phyloP scores from a whole-genome alignment of 345 rosid species.

The Bruguiera parviflora region DNA sequence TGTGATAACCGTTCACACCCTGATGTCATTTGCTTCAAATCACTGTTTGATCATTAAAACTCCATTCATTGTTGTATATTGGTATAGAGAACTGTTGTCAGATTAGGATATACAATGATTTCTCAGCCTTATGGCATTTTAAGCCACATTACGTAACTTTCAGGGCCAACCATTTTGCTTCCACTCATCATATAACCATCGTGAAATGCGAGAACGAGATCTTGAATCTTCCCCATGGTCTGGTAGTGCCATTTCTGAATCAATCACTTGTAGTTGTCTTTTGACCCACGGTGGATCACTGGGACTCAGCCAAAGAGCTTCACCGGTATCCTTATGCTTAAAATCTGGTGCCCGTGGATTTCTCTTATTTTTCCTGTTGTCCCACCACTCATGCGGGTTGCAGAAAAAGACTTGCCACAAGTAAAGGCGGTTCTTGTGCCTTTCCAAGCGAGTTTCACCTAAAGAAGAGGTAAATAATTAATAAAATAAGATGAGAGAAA shows the following conservation, averaged over 20 bases:
- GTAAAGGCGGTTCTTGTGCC: constrained; percentile 25
- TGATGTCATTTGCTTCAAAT: too few species aligned
- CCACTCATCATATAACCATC: constrained; percentile 44
- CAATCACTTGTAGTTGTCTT: constrained; percentile 54
- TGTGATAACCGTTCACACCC: too few species aligned
- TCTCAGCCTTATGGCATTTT: not conserved
- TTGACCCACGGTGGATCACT: constrained; percentile 63
- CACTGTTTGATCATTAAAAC: too few species aligned
- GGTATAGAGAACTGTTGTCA: too few species aligned
- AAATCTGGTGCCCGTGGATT: constrained; percentile 60
- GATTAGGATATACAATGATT: too few species aligned
- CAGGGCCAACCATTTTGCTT: not conserved
- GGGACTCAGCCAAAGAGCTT: constrained; percentile 59
- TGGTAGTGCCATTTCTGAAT: constrained; percentile 38
- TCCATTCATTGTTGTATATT: too few species aligned
- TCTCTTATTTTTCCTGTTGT: constrained; percentile 55
- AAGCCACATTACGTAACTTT: not conserved
- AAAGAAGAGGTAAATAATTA: constrained; percentile 9
- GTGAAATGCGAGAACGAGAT: constrained; percentile 25
- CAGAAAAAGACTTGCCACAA: constrained; percentile 75
- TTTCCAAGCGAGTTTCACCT: constrained; percentile 22
- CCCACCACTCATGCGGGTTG: constrained; percentile 83
- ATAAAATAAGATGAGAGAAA: not conserved
- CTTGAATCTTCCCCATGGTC: constrained; percentile 17
- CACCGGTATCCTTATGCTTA: constrained; percentile 61